Percentiles rank a stretch among this genome's conserved stretches.
Conservation (phyloP, 306 rosid genomes). For the Oxytropis ochrocephala region DNA sequence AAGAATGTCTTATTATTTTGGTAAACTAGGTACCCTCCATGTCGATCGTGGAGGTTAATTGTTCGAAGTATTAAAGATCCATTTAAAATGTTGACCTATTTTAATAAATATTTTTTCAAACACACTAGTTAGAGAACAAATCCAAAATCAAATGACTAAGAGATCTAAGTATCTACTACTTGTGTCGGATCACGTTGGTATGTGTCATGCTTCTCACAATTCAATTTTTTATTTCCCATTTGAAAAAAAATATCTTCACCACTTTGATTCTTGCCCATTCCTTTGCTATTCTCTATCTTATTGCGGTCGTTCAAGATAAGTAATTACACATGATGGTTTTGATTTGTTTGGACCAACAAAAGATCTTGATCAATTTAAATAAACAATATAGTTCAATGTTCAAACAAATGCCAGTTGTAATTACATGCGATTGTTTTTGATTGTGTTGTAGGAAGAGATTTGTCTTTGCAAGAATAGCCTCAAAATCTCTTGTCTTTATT, state of each 20-base stretch:
- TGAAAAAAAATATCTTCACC: constrained; percentile 19
- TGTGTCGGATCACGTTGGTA: no score
- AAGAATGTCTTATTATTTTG: constrained; percentile 24
- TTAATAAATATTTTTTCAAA: no score
- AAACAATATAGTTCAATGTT: not conserved
- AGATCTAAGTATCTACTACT: no score
- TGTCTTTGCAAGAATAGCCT: constrained; percentile 5
- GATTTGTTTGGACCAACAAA: constrained; percentile 22
- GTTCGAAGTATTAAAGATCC: no score
- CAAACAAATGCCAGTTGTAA: constrained; percentile 16
- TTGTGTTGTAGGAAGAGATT: constrained; percentile 10
- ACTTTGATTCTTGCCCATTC: constrained; percentile 5
- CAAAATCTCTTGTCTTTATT: not conserved
- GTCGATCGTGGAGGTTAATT: no score
- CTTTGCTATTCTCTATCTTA: not conserved
- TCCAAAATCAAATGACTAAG: no score
- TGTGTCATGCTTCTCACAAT: not conserved
- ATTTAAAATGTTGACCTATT: no score
- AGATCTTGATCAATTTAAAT: constrained; percentile 1
- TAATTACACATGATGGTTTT: constrained; percentile 8
- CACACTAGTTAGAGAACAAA: no score
- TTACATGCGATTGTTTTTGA: not conserved
- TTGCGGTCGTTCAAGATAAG: not conserved
- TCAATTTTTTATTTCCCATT: not conserved
- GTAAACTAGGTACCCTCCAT: no score